Conservation (phyloP, 1,284 basidiomycete genomes). For the Apiotrichum siamense region DNA sequence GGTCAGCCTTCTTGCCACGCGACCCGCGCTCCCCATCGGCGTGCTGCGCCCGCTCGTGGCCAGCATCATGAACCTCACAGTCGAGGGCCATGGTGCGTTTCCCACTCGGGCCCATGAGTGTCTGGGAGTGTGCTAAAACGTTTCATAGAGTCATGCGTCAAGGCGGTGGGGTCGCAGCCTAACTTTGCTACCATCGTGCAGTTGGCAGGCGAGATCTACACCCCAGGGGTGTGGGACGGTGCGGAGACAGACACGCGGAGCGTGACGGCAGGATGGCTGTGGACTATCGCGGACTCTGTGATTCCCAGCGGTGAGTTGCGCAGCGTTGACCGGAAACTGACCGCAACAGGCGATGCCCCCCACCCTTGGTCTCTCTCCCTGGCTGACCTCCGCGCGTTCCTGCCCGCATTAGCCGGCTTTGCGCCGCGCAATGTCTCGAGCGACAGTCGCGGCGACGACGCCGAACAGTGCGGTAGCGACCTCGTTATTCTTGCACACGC, state of each 20-base stretch:
- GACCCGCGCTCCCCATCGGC: not conserved
- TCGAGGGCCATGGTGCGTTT: slow-evolving; percentile 29
- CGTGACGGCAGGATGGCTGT: not conserved
- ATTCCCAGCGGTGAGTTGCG: not conserved
- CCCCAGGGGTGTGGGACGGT: not conserved
- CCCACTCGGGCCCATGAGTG: too few species aligned
- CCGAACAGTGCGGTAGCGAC: not conserved
- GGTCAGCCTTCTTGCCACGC: not conserved
- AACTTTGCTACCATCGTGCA: not conserved
- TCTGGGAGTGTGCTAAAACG: too few species aligned
- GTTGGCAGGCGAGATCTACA: not conserved
- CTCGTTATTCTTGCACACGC: slow-evolving; percentile 2
- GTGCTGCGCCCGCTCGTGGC: slow-evolving; percentile 21
- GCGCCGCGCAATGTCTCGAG: not conserved
- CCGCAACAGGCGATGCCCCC: not conserved
- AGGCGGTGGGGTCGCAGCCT: not conserved
- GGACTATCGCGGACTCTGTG: not conserved
- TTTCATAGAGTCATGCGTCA: not conserved
- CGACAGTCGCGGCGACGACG: not conserved
- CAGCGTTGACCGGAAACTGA: not conserved
- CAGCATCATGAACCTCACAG: slow-evolving; percentile 32
- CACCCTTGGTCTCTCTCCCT: not conserved
- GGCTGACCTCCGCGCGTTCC: not conserved
- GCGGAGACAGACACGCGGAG: not conserved
- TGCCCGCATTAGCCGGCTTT: not conserved